Percentiles rank a stretch among this genome's conserved stretches.
Conservation (phyloP, 2,329 filamentous ascomycete genomes). For the Trichoderma hamatum region DNA sequence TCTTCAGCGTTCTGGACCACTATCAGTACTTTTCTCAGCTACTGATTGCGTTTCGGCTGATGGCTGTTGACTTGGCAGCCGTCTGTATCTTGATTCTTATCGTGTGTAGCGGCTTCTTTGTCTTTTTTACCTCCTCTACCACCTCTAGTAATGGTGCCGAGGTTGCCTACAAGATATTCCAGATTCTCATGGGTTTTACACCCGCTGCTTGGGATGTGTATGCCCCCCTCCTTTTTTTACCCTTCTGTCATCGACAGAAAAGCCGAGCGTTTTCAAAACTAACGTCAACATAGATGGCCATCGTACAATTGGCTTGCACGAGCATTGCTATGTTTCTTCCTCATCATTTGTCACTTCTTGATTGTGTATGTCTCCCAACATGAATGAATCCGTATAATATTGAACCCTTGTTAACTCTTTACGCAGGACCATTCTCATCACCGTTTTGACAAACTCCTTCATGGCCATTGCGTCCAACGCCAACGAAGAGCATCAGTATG, state of each 20-base stretch:
- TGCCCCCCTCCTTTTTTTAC: conserved; percentile 35
- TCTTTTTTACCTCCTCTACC: conserved; percentile 85
- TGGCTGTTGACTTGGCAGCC: conserved; percentile 86
- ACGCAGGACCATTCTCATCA: conserved; percentile 79
- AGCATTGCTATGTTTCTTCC: conserved; percentile 74
- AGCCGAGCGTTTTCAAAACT: not conserved
- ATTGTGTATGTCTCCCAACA: conserved; percentile 63
- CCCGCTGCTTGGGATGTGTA: conserved; percentile 91
- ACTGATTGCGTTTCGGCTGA: conserved; percentile 89
- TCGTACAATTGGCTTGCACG: conserved; percentile 79
- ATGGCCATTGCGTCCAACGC: conserved; percentile 94
- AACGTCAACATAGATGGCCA: conserved; percentile 56
- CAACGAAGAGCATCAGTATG: conserved; percentile 80
- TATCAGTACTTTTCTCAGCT: conserved; percentile 96
- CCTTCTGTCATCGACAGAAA: not conserved
- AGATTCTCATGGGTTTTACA: conserved; percentile 94
- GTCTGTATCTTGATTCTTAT: conserved; percentile 84
- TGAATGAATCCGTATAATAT: not conserved
- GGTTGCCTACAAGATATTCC: conserved; percentile 89
- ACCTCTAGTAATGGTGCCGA: conserved; percentile 69
- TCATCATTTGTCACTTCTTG: conserved; percentile 94
- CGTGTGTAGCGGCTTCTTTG: conserved; percentile 90
- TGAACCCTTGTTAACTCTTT: not conserved
- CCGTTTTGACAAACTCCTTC: conserved; percentile 94
- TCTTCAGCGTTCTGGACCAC: conserved; percentile 92